Evolutionary conservation across 2,329 filamentous ascomycete genomes (phyloP).

Genomic region (Exophiala sp.): DNA sequence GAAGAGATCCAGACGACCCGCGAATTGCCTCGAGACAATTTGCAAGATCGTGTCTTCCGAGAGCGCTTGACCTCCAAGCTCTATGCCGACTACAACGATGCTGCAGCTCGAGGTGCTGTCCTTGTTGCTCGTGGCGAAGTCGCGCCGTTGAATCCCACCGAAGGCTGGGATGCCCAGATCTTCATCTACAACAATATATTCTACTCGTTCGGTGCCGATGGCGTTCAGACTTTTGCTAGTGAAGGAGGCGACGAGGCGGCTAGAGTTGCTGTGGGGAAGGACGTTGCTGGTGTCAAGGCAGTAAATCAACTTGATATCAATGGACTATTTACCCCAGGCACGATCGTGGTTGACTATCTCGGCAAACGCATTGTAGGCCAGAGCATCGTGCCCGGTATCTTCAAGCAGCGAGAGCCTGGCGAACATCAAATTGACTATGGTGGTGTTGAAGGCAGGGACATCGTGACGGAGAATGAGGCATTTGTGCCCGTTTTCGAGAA

Average conservation of each 20-base stretch:
- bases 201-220: slow-evolving; percentile 97
- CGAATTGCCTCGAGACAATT: slow-evolving; percentile 86
- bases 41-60: slow-evolving; percentile 93
- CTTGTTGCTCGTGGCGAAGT: slow-evolving; percentile 91
- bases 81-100: slow-evolving; percentile 96
- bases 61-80: slow-evolving; percentile 92
- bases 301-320: slow-evolving; percentile 97
- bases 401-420: slow-evolving; percentile 94
- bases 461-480: slow-evolving; percentile 83
- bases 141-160: slow-evolving; percentile 89
- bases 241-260: slow-evolving; percentile 97
- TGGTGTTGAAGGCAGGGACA: slow-evolving; percentile 93
- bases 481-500: slow-evolving; percentile 84
- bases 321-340: slow-evolving; percentile 90
- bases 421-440: slow-evolving; percentile 99
- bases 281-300: slow-evolving; percentile 86
- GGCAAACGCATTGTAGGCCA: slow-evolving; percentile 96
- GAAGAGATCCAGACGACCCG: slow-evolving; percentile 97
- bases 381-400: slow-evolving; percentile 97
- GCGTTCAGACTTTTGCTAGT: slow-evolving; percentile 92
- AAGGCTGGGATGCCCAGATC: slow-evolving; percentile 88
- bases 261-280: slow-evolving; percentile 91
- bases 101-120: slow-evolving; percentile 85
- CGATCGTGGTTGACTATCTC: slow-evolving; percentile 93
- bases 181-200: slow-evolving; percentile 99